These are phyloP conservation scores for Saccharum spontaneum DNA, from an alignment of 176 grass and related monocot species.

Conservation along the genomic window DNA sequence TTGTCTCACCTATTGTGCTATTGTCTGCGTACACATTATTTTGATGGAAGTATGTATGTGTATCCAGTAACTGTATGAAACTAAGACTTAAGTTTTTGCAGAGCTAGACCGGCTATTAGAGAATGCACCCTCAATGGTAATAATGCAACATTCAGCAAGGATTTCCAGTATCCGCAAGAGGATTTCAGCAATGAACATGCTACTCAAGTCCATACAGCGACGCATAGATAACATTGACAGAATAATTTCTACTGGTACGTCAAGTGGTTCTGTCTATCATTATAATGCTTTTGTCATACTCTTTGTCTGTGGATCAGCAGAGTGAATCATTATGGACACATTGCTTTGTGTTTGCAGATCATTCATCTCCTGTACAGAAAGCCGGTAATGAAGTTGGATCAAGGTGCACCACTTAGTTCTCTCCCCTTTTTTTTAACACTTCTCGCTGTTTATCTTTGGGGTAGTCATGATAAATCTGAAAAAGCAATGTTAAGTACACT, in stretches of 20 bases:
- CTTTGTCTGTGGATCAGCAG: not conserved
- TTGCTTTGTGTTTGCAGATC: conserved; percentile 34
- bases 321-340: not conserved
- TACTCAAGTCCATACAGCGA: conserved; percentile 82
- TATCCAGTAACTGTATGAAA: not conserved
- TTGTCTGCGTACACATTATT: not conserved
- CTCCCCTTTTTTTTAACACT: not conserved
- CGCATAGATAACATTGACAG: conserved; percentile 81
- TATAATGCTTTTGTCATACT: conserved; percentile 10
- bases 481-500: not conserved
- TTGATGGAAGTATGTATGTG: not conserved
- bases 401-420: conserved; percentile 25
- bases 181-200: conserved; percentile 78
- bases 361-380: conserved; percentile 49
- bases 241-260: conserved; percentile 63
- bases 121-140: conserved; percentile 60
- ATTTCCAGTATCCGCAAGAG: conserved; percentile 76
- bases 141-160: conserved; percentile 80
- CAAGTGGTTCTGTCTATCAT: conserved; percentile 44
- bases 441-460: not conserved
- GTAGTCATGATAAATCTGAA: not conserved
- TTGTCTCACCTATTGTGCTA: not conserved
- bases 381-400: conserved; percentile 40
- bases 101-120: conserved; percentile 90
- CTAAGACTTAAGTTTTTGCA: conserved; percentile 30